phyloP scores from a whole-genome alignment of 768 basidiomycete species.

The Amylocystis lapponica region DNA sequence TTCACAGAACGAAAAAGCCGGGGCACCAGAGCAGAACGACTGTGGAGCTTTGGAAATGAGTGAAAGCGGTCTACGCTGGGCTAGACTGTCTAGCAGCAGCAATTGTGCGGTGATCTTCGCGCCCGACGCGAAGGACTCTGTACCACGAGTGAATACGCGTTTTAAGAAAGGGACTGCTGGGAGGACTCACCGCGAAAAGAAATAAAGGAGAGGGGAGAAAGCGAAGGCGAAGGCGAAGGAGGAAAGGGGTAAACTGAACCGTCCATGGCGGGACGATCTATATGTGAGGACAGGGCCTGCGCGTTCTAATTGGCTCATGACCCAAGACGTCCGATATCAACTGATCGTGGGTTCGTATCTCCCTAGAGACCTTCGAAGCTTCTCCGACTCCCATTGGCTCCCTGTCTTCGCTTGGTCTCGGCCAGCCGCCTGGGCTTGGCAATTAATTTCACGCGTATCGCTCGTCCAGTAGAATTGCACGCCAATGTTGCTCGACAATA shows the following conservation, averaged over 20 bases:
- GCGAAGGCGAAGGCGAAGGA: slow-evolving; percentile 30
- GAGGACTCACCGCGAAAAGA: slow-evolving; percentile 36
- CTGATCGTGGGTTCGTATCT: no score
- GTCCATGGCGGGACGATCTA: slow-evolving; percentile 15
- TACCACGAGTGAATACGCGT: not conserved
- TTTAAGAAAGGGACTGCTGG: not conserved
- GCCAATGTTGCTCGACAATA: no score
- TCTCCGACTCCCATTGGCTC: no score
- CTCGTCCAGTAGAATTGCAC: no score
- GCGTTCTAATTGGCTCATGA: no score
- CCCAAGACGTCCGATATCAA: no score
- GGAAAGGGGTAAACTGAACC: slow-evolving; percentile 32
- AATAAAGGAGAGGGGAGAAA: slow-evolving; percentile 25
- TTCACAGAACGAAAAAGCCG: slow-evolving; percentile 26
- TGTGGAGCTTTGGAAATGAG: slow-evolving; percentile 32
- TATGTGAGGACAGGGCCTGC: no score
- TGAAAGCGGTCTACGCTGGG: slow-evolving; percentile 69
- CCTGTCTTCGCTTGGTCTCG: no score
- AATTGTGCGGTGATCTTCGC: slow-evolving; percentile 36
- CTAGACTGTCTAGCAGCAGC: slow-evolving; percentile 61
- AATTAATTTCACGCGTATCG: no score
- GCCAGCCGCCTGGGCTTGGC: no score
- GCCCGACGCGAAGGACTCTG: slow-evolving; percentile 40
- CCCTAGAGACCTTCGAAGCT: no score
- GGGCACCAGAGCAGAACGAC: slow-evolving; percentile 19